Evolutionary conservation across 257 asterid genomes (phyloP).

Genomic region (Ophiorrhiza pumila): DNA sequence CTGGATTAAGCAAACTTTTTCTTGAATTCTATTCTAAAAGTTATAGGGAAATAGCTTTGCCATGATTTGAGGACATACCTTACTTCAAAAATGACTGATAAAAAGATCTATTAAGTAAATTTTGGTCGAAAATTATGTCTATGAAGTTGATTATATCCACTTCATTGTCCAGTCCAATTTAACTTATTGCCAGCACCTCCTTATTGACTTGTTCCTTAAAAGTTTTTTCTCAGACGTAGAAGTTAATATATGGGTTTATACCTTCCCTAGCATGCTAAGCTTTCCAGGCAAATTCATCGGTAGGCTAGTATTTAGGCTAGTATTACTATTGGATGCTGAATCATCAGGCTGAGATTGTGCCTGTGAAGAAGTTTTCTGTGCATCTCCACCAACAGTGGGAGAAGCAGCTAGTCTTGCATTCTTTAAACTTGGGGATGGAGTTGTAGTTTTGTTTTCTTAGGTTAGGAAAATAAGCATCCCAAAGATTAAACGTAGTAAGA

Average conservation of each 20-base stretch:
- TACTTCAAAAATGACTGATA: background rate
- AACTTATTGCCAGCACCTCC: background rate
- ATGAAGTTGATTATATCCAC: no score
- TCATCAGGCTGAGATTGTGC: conserved; percentile 27
- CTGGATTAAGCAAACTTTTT: background rate
- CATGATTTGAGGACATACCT: background rate
- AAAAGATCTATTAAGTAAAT: no score
- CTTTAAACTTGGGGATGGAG: conserved; percentile 68
- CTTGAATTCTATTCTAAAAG: background rate
- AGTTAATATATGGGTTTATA: background rate
- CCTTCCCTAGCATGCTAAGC: conserved; percentile 81
- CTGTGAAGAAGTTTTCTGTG: conserved; percentile 29
- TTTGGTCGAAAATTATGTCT: background rate
- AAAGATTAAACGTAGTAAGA: background rate
- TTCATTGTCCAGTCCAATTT: background rate
- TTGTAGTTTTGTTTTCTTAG: conserved; percentile 62
- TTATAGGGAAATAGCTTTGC: background rate
- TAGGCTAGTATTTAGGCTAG: no score
- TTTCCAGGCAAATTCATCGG: conserved; percentile 69
- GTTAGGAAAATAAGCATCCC: background rate
- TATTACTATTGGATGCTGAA: conserved; percentile 9
- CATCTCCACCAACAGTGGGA: conserved; percentile 24
- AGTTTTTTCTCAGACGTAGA: background rate
- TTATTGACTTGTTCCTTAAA: background rate
- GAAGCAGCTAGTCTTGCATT: conserved; percentile 38